phyloP scores from a whole-genome alignment of 257 asterid genomes.

The Linderniella brevidens region DNA sequence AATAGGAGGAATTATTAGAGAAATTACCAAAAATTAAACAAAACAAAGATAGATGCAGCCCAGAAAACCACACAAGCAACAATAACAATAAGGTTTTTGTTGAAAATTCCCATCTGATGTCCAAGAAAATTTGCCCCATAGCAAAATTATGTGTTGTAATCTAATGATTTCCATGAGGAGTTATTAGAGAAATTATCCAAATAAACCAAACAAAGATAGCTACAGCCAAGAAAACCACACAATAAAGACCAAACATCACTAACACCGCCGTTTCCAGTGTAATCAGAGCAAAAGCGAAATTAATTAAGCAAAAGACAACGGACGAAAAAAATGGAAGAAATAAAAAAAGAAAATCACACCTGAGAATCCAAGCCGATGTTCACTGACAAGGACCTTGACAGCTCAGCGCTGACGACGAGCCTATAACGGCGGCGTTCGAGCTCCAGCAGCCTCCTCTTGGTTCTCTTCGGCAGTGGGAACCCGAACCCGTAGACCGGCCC shows the following conservation, averaged over 20 bases:
- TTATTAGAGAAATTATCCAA: no score
- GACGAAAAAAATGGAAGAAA: background rate
- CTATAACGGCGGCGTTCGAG: conserved; percentile 29
- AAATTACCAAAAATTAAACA: no score
- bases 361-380: conserved; percentile 70
- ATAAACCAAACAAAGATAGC: no score
- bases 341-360: conserved; percentile 17
- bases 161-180: no score
- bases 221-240: no score
- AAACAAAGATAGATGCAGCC: no score
- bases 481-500: conserved; percentile 16
- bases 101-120: no score
- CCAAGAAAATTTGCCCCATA: no score
- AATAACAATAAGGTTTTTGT: background rate
- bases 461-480: conserved; percentile 19
- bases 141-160: no score
- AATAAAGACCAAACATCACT: background rate
- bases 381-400: conserved; percentile 46
- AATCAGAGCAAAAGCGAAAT: background rate
- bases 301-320: background rate
- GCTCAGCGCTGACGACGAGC: conserved; percentile 38
- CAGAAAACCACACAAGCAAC: background rate
- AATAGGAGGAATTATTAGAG: no score
- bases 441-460: conserved; percentile 19
- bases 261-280: background rate